Conservation (phyloP, 106 monocot genomes). For the Agapanthus africanus region DNA sequence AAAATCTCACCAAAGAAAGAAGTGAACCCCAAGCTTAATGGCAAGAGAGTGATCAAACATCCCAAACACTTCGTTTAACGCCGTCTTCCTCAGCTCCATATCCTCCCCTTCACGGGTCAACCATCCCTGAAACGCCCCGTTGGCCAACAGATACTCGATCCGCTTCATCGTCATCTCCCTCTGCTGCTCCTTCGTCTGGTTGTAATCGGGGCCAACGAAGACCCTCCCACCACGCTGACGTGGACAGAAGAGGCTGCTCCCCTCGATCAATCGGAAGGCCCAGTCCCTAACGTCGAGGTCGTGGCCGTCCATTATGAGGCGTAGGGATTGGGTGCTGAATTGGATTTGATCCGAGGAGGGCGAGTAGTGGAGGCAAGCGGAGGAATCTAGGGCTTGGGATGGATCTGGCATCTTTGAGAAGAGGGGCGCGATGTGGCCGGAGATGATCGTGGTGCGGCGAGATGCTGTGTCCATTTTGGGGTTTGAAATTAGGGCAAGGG, state of each 20-base stretch:
- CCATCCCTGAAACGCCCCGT: slow-evolving; percentile 75
- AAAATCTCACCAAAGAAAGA: slow-evolving; percentile 70
- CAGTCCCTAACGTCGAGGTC: slow-evolving; percentile 51
- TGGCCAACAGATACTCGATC: slow-evolving; percentile 39
- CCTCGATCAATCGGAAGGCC: slow-evolving; percentile 64
- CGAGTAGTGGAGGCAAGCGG: slow-evolving; percentile 9
- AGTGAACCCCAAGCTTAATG: slow-evolving; percentile 82
- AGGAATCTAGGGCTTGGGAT: not conserved
- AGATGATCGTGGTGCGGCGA: slow-evolving; percentile 14
- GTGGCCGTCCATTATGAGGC: slow-evolving; percentile 69
- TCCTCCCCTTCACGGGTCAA: slow-evolving; percentile 28
- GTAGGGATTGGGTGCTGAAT: slow-evolving; percentile 26
- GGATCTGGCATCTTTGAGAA: no score
- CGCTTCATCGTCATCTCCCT: slow-evolving; percentile 71
- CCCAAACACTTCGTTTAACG: slow-evolving; percentile 47
- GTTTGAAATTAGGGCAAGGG: no score
- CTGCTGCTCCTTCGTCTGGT: slow-evolving; percentile 86
- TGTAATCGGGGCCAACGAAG: slow-evolving; percentile 70
- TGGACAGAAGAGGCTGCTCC: slow-evolving; percentile 58
- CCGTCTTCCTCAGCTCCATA: slow-evolving; percentile 53
- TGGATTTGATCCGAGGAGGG: slow-evolving; percentile 11
- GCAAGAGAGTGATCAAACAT: slow-evolving; percentile 77
- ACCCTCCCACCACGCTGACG: slow-evolving; percentile 24
- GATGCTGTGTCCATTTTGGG: slow-evolving; percentile 4
- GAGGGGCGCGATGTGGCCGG: slow-evolving; percentile 5